A percentile compares a stretch with the other conserved stretches of the same genome.
Evolutionary conservation across 148 eudicot species (phyloP).

Genomic region (Rhododendron kiyosumense): DNA sequence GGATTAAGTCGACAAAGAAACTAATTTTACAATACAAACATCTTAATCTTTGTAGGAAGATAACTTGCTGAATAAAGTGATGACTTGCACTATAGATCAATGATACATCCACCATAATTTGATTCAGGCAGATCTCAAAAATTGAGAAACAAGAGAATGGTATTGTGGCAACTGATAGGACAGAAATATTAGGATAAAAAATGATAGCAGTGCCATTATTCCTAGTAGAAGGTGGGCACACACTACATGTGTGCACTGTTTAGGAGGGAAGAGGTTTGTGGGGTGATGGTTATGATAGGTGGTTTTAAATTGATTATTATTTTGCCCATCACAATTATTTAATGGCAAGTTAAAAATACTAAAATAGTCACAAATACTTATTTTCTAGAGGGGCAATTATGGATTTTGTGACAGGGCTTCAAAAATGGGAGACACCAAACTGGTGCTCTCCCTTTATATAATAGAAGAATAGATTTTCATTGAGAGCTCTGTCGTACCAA

Average conservation of each 20-base stretch:
- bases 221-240: not conserved
- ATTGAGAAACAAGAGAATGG: not conserved
- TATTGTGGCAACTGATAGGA: not conserved
- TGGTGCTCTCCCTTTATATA: not conserved
- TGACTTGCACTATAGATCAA: not conserved
- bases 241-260: not conserved
- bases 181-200: not conserved
- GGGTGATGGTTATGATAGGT: not conserved
- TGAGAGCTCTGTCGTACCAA: constrained; percentile 42
- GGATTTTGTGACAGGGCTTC: not conserved
- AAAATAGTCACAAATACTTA: not conserved
- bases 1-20: not conserved
- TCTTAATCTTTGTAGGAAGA: not conserved
- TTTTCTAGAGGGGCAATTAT: not conserved
- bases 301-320: too few relatives aligned
- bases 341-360: too few relatives aligned
- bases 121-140: not conserved
- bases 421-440: not conserved
- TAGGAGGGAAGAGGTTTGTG: not conserved
- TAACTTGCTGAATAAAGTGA: not conserved
- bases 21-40: not conserved
- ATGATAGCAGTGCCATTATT: not conserved
- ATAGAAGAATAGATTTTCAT: not conserved
- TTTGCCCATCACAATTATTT: not conserved
- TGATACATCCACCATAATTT: not conserved